Conservation (phyloP, 2,329 filamentous ascomycete species). For the Dothistroma septosporum region DNA sequence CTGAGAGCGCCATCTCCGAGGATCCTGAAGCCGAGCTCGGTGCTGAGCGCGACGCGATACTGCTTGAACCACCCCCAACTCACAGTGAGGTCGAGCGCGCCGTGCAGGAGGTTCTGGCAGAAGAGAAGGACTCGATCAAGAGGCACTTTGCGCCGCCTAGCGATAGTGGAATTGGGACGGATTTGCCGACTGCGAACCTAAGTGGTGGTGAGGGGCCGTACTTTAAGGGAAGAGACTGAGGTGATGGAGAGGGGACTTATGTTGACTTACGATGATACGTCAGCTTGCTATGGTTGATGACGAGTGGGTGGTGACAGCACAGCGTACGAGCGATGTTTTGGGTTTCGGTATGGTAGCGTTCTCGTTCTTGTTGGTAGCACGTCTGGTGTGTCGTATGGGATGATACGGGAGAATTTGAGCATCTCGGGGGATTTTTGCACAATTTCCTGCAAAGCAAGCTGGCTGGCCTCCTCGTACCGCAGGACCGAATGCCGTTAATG, state of each 20-base stretch:
- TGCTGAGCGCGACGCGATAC: constrained; percentile 23
- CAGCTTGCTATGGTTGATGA: constrained; percentile 5
- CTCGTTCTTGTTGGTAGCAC: not conserved
- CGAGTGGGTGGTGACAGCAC: constrained; percentile 1
- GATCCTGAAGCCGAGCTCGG: constrained; percentile 28
- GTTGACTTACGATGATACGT: constrained; percentile 4
- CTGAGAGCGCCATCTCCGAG: constrained; percentile 15
- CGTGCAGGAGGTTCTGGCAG: not conserved
- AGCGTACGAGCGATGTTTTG: constrained; percentile 1
- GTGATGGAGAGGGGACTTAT: not conserved
- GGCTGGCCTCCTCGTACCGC: not conserved
- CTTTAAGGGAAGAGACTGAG: constrained; percentile 9
- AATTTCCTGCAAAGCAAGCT: not conserved
- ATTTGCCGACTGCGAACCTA: constrained; percentile 34
- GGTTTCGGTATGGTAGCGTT: not conserved
- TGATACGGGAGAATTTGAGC: not conserved
- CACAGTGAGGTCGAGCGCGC: constrained; percentile 13
- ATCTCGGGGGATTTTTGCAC: not conserved
- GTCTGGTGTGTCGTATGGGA: not conserved
- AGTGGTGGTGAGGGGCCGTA: constrained; percentile 18
- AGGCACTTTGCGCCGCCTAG: constrained; percentile 34
- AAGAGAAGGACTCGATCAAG: constrained; percentile 16
- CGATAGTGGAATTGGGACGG: constrained; percentile 39
- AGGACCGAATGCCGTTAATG: not conserved
- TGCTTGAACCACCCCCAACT: constrained; percentile 1